These are phyloP conservation scores for Pleurotus platypus DNA, from an alignment of 768 basidiomycete genomes.

Conservation along the genomic window DNA sequence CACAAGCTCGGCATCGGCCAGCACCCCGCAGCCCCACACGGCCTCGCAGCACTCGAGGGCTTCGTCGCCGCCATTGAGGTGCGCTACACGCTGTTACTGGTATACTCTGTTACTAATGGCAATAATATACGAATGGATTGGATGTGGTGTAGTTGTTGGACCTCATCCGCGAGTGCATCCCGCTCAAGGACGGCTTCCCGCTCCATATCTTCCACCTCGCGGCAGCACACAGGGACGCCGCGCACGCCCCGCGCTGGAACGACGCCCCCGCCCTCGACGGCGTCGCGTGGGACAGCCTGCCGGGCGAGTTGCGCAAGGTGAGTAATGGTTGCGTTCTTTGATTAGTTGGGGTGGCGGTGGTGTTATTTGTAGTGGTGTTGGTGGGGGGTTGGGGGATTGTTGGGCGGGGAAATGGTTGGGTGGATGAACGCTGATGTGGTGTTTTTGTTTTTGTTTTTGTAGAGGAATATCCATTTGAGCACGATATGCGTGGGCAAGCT, in stretches of 20 bases:
- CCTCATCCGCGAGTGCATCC: constrained; percentile 28
- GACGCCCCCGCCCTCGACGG: constrained; percentile 39
- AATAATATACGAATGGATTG: no score
- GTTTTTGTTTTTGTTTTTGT: not conserved
- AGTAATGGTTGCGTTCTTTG: no score
- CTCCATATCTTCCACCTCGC: constrained; percentile 63
- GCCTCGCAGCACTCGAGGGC: constrained; percentile 71
- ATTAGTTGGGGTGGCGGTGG: no score
- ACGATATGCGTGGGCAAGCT: constrained; percentile 43
- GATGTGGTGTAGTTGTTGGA: no score
- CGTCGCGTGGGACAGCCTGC: constrained; percentile 58
- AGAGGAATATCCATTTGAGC: constrained; percentile 62
- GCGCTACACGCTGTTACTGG: no score
- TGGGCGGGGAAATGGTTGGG: no score
- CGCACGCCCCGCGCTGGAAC: constrained; percentile 56
- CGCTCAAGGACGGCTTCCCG: constrained; percentile 16
- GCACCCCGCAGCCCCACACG: constrained; percentile 43
- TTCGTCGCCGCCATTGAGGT: constrained; percentile 71
- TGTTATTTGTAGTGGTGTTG: no score
- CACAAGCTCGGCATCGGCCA: constrained; percentile 54
- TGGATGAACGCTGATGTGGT: no score
- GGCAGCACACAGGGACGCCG: constrained; percentile 49
- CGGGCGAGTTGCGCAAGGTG: constrained; percentile 61
- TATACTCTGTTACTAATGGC: no score
- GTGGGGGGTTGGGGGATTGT: no score